These are phyloP conservation scores for Leptomonas seymouri DNA, from an alignment of 208 protist genomes.

Conservation along the genomic window DNA sequence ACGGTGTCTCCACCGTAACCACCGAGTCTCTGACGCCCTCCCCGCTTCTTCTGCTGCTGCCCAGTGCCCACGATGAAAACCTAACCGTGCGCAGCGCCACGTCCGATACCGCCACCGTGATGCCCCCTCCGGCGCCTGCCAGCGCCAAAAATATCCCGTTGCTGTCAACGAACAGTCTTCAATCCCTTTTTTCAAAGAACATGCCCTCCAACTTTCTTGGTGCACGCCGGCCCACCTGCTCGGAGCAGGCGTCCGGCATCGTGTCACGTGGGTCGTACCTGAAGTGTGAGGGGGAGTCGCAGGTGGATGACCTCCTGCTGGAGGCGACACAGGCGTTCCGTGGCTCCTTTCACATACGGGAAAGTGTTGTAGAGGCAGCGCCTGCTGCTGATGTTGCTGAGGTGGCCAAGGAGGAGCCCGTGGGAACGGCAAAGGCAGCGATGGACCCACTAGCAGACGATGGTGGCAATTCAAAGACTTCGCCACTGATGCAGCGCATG, in stretches of 20 bases:
- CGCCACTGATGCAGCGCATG: not conserved
- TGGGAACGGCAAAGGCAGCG: not conserved
- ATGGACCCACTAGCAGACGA: not conserved
- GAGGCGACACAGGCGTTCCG: constrained; percentile 4
- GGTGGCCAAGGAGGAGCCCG: not conserved
- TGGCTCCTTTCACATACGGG: not conserved
- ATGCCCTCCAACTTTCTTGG: not conserved
- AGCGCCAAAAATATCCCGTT: not conserved
- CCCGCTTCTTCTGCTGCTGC: not conserved
- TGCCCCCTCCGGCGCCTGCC: constrained; percentile 4
- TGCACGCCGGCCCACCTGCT: not conserved
- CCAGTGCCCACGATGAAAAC: not conserved
- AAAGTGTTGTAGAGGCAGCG: not conserved
- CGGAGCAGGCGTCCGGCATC: constrained; percentile 6
- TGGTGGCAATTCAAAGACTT: not conserved
- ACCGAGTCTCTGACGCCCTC: not conserved
- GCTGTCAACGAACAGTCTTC: not conserved
- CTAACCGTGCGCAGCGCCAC: not conserved
- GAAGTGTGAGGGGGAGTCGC: constrained; percentile 19
- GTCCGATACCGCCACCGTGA: constrained; percentile 1
- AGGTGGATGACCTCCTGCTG: constrained; percentile 17
- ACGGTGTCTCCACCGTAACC: not conserved
- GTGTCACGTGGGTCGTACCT: constrained; percentile 15
- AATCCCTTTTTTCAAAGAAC: not conserved
- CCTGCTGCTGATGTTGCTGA: not conserved